Evolutionary conservation across 192 early-diverging fungal genomes (phyloP), one percentile per base, ranked within the genome.

Genomic region (Umbelopsis vinacea): DNA sequence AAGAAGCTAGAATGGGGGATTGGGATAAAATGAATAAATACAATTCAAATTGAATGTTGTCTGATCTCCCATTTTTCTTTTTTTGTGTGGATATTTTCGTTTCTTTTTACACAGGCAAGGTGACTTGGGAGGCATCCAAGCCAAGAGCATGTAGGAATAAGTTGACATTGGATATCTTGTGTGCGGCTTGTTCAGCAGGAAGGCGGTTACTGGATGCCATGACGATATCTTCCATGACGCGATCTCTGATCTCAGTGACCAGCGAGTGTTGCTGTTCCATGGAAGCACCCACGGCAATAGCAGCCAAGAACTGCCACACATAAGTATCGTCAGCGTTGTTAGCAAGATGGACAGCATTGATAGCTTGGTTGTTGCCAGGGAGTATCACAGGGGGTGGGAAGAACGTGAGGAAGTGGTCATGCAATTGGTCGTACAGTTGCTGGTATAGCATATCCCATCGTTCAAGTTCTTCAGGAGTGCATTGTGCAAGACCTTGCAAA

Each of bases 261-360:
- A 99, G 82, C 24, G 93, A 83, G 46, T 93, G 89, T 82, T 99
- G 97, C 82, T 98, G 96, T 37, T 99, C 97, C 66, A 93, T 91
- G 2, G 93, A 92, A 0, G 97, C 97, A 12, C 95, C 92, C 2
- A 96, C 90, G 2, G 97, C 97, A 86, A 99, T 92, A 0, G 96
- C 93, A 0, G 97, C 95, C 80, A 99, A 83, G 72, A 99, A 99
- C 76, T 98, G 96, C 97, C 97, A 99, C 19, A 98, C 92, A 74
- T 96, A 94, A 35, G 95, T 85, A 77, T 98, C 96, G 76, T 95
- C 89, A 54, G 87, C 70, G 73, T 75, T 74, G 45, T 82, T 68
- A 22, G 84, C 46, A 21, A 80, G 69, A 33, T 72, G 50, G 21
- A 79, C 76, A 17, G 80, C 68, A 19, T 79, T 74, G 8, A 74